phyloP scores from a whole-genome alignment of 1,284 basidiomycete species.

The Marasmius fiardii region DNA sequence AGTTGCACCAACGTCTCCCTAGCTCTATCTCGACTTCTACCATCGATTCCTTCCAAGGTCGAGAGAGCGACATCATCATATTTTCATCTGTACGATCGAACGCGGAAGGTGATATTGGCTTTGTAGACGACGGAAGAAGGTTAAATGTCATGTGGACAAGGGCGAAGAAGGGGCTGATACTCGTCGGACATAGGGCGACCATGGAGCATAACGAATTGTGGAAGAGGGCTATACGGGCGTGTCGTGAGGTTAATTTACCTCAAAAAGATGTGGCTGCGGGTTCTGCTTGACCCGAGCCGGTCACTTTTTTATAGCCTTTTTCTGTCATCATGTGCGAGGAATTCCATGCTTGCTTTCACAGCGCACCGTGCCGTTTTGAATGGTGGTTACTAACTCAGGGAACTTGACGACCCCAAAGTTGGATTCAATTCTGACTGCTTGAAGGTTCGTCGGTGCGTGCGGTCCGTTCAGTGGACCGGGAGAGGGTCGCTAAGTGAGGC shows the following conservation, averaged over 20 bases:
- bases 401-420: no score
- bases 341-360: no score
- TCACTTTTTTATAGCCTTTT: no score
- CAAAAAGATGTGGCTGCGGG: not conserved
- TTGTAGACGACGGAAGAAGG: constrained; percentile 63
- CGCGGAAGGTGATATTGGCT: constrained; percentile 57
- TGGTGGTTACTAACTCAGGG: no score
- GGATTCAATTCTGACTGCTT: no score
- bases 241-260: constrained; percentile 25
- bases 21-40: constrained; percentile 48
- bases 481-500: no score
- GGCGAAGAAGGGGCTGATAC: constrained; percentile 57
- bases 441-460: no score
- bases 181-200: constrained; percentile 63
- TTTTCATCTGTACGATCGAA: constrained; percentile 72
- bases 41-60: constrained; percentile 74
- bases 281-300: no score
- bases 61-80: constrained; percentile 70
- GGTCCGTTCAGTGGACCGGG: no score
- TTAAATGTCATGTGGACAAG: constrained; percentile 79
- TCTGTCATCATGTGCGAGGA: no score
- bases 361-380: no score
- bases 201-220: constrained; percentile 45
- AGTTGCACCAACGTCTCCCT: constrained; percentile 39
- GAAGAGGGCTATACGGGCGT: constrained; percentile 49